Conservation (phyloP, 352 stramenopile species). For the Nothophytophthora sp. region DNA sequence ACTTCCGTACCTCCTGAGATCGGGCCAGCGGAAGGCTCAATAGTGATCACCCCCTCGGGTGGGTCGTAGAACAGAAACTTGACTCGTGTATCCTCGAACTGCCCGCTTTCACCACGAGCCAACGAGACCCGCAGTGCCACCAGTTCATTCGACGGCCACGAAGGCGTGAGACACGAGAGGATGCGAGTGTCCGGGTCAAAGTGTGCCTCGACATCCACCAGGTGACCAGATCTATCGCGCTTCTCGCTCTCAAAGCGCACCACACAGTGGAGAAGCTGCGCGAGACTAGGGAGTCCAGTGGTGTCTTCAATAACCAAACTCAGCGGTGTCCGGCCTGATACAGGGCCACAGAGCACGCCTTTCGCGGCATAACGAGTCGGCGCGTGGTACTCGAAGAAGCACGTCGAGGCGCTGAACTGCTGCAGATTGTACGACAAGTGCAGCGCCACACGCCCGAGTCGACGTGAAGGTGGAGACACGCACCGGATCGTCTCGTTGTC, state of each 20-base stretch:
- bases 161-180: conserved; percentile 41
- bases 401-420: conserved; percentile 65
- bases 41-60: conserved; percentile 57
- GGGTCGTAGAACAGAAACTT: conserved; percentile 79
- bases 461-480: conserved; percentile 32
- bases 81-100: conserved; percentile 48
- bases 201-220: conserved; percentile 30
- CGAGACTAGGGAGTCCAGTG: conserved; percentile 44
- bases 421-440: conserved; percentile 76
- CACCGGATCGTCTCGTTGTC: conserved; percentile 58
- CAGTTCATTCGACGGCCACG: conserved; percentile 67
- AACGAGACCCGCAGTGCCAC: conserved; percentile 44
- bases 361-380: conserved; percentile 39
- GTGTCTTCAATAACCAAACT: conserved; percentile 40
- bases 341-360: conserved; percentile 53
- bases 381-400: conserved; percentile 72
- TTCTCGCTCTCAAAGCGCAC: conserved; percentile 57
- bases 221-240: background rate
- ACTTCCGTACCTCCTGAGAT: conserved; percentile 57
- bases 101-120: conserved; percentile 6
- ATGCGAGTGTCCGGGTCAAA: conserved; percentile 37
- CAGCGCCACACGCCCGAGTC: conserved; percentile 39
- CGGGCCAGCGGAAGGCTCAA: conserved; percentile 59
- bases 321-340: conserved; percentile 58
- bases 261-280: conserved; percentile 34